Base-by-base conservation (phyloP, 2,329 filamentous ascomycete species). In the Colletotrichum lentis region DNA sequence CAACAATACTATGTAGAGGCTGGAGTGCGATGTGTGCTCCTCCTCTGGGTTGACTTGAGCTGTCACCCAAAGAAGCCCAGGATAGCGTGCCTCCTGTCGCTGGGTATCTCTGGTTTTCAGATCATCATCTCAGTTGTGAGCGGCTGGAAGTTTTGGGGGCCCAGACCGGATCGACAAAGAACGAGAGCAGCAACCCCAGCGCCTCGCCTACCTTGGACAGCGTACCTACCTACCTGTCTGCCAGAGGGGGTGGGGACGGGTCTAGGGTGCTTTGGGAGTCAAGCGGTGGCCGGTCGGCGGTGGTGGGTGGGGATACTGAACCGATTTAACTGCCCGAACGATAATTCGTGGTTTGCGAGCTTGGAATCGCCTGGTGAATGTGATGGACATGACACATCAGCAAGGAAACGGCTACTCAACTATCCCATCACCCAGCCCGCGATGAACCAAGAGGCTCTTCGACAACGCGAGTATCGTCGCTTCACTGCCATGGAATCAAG, bases 121-220 rank as follows among this genome's bases (percentile, higher is more conserved):
- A 46, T 46, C n/a, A 22, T 10, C 2, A n/a, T n/a, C 3, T n/a
- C 43, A 22, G n/a, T 22, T 20, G 41, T n/a, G 41, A 44, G 37
- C 2, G 27, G 20, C n/a, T 44, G 47, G 59, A 27, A 41, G 16
- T 18, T 62, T 10, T n/a, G 10, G 44, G 50, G 54, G 53, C 61
- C 61, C 44, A 63, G 61, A 63, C 52, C 43, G 43, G 61, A 58
- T 64, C 61, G 53, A 44, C 61, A 58, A 47, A 58, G 41, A 24
- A 64, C 35, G 49, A 43, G 54, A 54, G 24, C 43, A 46, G 31
- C 46, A 54, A 35, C 44, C 39, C 61, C 61, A 64, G 53, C 50
- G 49, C 49, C 27, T 37, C 39, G 39, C 44, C 44, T 46, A 22
- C 44, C 44, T 46, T 31, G 27, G 27, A 31, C 8, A 31, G 27